These are phyloP conservation scores for Paraconiothyrium sp. DNA, from an alignment of 2,329 filamentous ascomycete species.

Conservation along the genomic window DNA sequence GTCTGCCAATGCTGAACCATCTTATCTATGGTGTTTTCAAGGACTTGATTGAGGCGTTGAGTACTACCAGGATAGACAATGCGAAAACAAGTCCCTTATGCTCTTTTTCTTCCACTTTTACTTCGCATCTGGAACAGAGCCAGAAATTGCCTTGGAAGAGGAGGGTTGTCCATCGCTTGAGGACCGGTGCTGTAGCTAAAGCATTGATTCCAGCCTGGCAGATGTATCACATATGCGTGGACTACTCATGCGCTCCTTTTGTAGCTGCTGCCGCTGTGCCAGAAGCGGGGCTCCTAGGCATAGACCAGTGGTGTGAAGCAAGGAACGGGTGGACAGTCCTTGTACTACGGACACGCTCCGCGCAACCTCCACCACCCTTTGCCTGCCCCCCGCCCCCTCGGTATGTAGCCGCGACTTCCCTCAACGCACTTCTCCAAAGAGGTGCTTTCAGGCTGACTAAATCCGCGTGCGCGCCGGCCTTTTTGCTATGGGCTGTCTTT, in stretches of 20 bases:
- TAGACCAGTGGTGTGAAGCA: background rate
- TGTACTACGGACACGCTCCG: background rate
- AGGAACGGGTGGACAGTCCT: background rate
- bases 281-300: background rate
- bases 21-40: background rate
- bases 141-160: background rate
- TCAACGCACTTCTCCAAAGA: background rate
- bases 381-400: background rate
- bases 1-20: too few relatives aligned
- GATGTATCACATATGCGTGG: background rate
- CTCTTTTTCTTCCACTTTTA: background rate
- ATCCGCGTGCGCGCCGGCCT: too few relatives aligned
- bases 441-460: too few relatives aligned
- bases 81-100: background rate
- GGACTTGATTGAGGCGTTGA: background rate
- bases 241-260: background rate
- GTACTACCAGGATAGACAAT: background rate
- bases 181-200: background rate
- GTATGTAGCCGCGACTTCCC: background rate
- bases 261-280: background rate
- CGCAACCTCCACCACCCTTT: background rate
- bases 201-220: background rate
- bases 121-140: background rate
- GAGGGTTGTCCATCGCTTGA: background rate
- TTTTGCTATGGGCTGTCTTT: too few relatives aligned